Conservation (phyloP, 2,329 filamentous ascomycete species). For the Metarhizium rileyi region DNA sequence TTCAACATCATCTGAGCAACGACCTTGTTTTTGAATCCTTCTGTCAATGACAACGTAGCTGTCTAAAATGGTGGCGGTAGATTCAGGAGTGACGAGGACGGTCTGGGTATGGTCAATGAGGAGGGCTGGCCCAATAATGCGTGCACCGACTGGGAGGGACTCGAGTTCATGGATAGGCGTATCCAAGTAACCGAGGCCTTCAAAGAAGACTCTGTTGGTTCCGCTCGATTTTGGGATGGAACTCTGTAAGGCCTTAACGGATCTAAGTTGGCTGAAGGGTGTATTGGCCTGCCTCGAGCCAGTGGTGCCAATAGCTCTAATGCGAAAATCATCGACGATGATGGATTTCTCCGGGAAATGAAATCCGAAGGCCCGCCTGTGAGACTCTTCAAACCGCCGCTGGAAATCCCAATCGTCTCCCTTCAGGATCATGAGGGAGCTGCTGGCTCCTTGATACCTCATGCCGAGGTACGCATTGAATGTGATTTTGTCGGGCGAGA, state of each 20-base stretch:
- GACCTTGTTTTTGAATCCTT: background rate
- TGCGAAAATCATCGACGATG: slow-evolving; percentile 33
- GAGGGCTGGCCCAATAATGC: slow-evolving; percentile 29
- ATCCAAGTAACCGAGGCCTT: slow-evolving; percentile 13
- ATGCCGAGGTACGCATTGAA: slow-evolving; percentile 32
- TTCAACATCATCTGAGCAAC: slow-evolving; percentile 5
- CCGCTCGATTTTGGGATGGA: slow-evolving; percentile 10
- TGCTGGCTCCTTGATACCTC: slow-evolving; percentile 33
- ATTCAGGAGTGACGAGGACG: slow-evolving; percentile 51
- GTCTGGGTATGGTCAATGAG: slow-evolving; percentile 64
- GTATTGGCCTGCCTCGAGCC: slow-evolving; percentile 11
- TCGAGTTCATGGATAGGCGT: slow-evolving; percentile 17
- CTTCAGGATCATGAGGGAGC: slow-evolving; percentile 26
- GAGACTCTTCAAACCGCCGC: slow-evolving; percentile 37
- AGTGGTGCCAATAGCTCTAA: slow-evolving; percentile 25
- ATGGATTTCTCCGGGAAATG: slow-evolving; percentile 35
- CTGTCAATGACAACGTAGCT: slow-evolving; percentile 25
- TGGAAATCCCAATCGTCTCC: slow-evolving; percentile 16
- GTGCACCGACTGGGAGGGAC: slow-evolving; percentile 9
- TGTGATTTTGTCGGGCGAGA: slow-evolving; percentile 27
- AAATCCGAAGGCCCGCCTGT: slow-evolving; percentile 68
- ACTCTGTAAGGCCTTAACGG: slow-evolving; percentile 1
- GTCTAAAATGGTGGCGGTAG: slow-evolving; percentile 23
- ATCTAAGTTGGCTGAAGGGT: slow-evolving; percentile 13
- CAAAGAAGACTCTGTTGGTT: slow-evolving; percentile 12